phyloP scores from a whole-genome alignment of 2,329 filamentous ascomycete species.

The Penicillium verrucosum region DNA sequence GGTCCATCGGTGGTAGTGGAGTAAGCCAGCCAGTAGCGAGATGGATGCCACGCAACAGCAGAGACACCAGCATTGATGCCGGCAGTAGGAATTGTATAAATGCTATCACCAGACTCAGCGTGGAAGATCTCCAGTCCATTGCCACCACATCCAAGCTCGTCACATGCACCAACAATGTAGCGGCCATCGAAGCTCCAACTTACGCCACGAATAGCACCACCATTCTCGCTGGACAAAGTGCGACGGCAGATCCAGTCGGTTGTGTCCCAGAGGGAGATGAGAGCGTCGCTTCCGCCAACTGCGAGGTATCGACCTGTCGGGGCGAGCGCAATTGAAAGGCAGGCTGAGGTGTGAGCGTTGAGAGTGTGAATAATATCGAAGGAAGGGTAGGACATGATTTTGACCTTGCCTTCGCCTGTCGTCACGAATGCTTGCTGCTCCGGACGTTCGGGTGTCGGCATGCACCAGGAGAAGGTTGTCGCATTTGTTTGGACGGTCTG shows the following conservation, averaged over 20 bases:
- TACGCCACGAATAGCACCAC: conserved; percentile 46
- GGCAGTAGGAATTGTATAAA: conserved; percentile 45
- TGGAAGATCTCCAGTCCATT: conserved; percentile 50
- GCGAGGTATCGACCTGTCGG: conserved; percentile 50
- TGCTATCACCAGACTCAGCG: conserved; percentile 49
- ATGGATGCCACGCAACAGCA: conserved; percentile 51
- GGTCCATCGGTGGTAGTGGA: conserved; percentile 44
- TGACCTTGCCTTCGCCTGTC: conserved; percentile 49
- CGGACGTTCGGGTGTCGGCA: conserved; percentile 34
- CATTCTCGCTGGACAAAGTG: conserved; percentile 45
- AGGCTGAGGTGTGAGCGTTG: conserved; percentile 49
- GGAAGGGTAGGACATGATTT: conserved; percentile 48
- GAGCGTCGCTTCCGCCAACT: conserved; percentile 48
- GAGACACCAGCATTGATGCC: conserved; percentile 40
- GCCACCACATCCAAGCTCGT: conserved; percentile 44
- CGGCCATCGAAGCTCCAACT: conserved; percentile 52
- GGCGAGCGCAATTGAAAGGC: conserved; percentile 45
- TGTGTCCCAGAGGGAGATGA: conserved; percentile 52
- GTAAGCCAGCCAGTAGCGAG: conserved; percentile 50
- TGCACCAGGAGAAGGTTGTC: conserved; percentile 47
- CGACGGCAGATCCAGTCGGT: conserved; percentile 51
- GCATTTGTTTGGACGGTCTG: conserved; percentile 50
- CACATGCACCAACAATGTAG: conserved; percentile 48
- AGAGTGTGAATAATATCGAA: conserved; percentile 46
- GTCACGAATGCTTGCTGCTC: conserved; percentile 47